Base-by-base conservation (phyloP, 225 moss, liverwort and hornwort genomes). In the Lunularia cruciata region DNA sequence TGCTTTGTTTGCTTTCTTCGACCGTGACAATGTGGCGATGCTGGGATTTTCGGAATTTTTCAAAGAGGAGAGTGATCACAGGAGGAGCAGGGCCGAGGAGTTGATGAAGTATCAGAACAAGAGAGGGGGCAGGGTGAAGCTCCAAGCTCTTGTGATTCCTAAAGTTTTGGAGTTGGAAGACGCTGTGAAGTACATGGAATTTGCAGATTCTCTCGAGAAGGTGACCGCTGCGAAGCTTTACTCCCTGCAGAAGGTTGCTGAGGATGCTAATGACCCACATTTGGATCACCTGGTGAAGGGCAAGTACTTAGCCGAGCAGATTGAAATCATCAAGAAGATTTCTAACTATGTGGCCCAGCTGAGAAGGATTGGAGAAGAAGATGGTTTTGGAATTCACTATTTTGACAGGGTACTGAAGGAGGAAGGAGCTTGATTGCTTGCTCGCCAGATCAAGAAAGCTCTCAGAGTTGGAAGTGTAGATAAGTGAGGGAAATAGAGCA, bases 91-190 rank as follows among this genome's bases (percentile, higher is more conserved):
- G 56, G 88, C 88, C n/a, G 86, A 89, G 70, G 84, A 86, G 66
- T 62, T 89, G 57, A 89, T 86, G 86, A 71, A 25, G 61, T 89
- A 86, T 42, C 86, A 84, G 85, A 90, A 87, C 55, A 81, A 81
- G 69, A 81, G 87, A 23, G 90, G 90, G 57, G 90, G 90, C 59
- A 79, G 61, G 58, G 90, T 90, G 22, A 79, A 82, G 54, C 57
- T 87, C 72, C 81, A 84, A 31, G 61, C 85, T 34, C 82, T 90
- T 58, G 57, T 87, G 39, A 74, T 70, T 73, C 83, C 87, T 56
- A 22, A 15, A 35, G 0, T 34, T 49, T 6, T 35, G 49, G 87
- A 90, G 37, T 83, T 90, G n/a, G 90, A 87, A 43, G 81, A 90
- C 11, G 27, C 81, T 54, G 83, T 81, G 33, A 84, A 90, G 59